Percentiles rank a stretch among this genome's conserved stretches.
phyloP scores from a whole-genome alignment of 179 eudicot genomes.

The Actinidia chinensis region DNA sequence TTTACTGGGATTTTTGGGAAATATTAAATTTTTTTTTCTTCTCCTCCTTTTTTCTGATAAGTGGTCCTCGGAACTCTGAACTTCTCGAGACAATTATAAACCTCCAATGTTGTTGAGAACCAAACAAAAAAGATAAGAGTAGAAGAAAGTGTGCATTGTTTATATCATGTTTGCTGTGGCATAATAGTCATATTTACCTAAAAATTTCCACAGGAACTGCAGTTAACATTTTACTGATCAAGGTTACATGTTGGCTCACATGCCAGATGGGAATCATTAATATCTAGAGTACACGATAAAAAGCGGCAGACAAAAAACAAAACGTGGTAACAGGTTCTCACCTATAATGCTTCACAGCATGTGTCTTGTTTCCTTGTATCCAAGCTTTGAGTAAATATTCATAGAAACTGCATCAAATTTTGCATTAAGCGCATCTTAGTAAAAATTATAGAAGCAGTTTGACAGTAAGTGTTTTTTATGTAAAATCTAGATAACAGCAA shows the following conservation, averaged over 20 bases:
- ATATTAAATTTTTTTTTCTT: background rate
- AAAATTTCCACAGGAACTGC: background rate
- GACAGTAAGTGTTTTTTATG: background rate
- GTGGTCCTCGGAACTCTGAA: background rate
- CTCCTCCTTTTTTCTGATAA: background rate
- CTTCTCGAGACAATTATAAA: background rate
- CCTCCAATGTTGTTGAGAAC: background rate
- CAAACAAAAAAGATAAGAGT: background rate
- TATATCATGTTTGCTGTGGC: background rate
- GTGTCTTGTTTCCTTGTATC: constrained; percentile 97
- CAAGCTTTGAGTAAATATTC: constrained; percentile 97
- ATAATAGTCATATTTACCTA: background rate
- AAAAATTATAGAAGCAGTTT: constrained; percentile 10
- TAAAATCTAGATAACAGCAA: background rate
- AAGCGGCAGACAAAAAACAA: background rate
- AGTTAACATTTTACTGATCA: background rate
- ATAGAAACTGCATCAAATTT: constrained; percentile 72
- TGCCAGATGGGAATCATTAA: background rate
- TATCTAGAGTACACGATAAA: background rate
- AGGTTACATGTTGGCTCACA: background rate
- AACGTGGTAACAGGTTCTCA: constrained; percentile 27
- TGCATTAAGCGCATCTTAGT: constrained; percentile 20
- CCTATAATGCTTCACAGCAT: constrained; percentile 89
- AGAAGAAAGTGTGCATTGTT: background rate
- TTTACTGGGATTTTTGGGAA: background rate